Percentiles rank a stretch among this genome's conserved stretches.
Evolutionary conservation across 164 flowering plant species (phyloP).

Genomic region (Echeveria elegans): DNA sequence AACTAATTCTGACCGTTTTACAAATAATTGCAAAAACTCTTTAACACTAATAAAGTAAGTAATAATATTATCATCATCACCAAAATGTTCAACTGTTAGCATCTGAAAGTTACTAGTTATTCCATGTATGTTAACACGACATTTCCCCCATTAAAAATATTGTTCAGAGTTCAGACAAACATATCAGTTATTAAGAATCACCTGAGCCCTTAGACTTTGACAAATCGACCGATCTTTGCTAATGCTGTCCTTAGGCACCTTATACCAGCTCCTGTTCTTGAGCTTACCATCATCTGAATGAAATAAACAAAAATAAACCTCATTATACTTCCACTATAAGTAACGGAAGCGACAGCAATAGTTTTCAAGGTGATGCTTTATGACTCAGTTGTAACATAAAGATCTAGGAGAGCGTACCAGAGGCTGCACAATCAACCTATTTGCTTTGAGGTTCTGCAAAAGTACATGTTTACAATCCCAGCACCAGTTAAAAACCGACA

Average conservation of each 20-base stretch:
- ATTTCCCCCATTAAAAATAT: neutral
- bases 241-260: slow-evolving; percentile 66
- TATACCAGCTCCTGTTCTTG: slow-evolving; percentile 89
- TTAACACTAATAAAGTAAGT: no score
- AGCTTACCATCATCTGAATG: slow-evolving; percentile 92
- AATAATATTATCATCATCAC: no score
- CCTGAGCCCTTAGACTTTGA: slow-evolving; percentile 23
- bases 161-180: no score
- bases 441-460: slow-evolving; percentile 63
- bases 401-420: slow-evolving; percentile 45
- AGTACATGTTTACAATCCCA: slow-evolving; percentile 4
- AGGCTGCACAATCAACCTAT: slow-evolving; percentile 66
- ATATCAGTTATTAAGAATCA: neutral
- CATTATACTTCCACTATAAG: neutral
- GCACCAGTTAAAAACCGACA: no score
- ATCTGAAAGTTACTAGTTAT: neutral
- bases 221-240: slow-evolving; percentile 56
- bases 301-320: neutral
- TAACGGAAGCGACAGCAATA: neutral
- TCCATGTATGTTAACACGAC: neutral
- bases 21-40: no score
- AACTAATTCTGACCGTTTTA: no score
- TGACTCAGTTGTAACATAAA: neutral
- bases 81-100: neutral
- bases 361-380: neutral